Conservation (phyloP, 2,329 filamentous ascomycete genomes). For the Colletotrichum sublineola region DNA sequence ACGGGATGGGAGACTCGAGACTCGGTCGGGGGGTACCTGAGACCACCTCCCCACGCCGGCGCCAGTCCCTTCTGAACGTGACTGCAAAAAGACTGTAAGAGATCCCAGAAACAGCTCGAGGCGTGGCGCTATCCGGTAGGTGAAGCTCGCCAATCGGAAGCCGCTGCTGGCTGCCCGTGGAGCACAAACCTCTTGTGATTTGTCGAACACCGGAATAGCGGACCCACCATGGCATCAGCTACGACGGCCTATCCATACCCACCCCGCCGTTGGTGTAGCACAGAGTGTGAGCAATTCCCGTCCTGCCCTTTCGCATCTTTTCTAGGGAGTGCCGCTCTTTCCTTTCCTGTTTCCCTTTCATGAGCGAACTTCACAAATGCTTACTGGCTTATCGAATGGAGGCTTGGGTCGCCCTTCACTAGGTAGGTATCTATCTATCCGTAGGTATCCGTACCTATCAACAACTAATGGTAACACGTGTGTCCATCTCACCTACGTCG, state of each 20-base stretch:
- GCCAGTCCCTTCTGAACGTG: constrained; percentile 41
- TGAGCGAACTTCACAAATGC: background rate
- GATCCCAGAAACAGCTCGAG: constrained; percentile 29
- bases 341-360: background rate
- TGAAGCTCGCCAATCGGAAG: constrained; percentile 23
- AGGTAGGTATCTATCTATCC: too few relatives aligned
- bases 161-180: constrained; percentile 29
- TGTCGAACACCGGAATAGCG: constrained; percentile 5
- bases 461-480: background rate
- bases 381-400: background rate
- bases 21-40: constrained; percentile 28
- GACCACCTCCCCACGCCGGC: constrained; percentile 13
- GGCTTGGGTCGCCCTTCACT: too few relatives aligned
- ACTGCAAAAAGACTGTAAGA: background rate
- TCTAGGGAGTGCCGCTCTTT: background rate
- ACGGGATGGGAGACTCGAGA: constrained; percentile 18
- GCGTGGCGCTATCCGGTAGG: constrained; percentile 32
- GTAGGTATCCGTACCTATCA: too few relatives aligned
- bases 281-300: constrained; percentile 26
- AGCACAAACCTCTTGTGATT: constrained; percentile 29
- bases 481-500: background rate
- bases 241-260: constrained; percentile 30
- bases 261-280: constrained; percentile 42
- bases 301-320: constrained; percentile 8
- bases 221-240: constrained; percentile 27